Base-by-base conservation (phyloP, 371 early-diverging fungal species). In the Mucor indicus region DNA sequence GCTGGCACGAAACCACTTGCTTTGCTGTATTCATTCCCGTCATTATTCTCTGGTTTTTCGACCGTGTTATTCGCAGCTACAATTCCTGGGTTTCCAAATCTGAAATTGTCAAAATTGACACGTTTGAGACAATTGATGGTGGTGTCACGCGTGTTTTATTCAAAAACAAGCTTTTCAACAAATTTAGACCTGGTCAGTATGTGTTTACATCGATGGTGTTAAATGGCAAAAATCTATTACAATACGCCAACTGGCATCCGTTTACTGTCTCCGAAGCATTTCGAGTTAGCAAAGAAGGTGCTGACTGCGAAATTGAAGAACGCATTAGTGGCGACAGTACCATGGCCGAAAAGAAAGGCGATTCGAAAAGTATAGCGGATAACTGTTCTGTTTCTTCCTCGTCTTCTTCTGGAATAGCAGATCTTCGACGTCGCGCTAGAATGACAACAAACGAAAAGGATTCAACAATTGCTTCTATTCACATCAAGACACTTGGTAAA, bases 121-220 rank as follows among this genome's bases (percentile, higher is more conserved):
- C n/a, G n/a, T n/a, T n/a, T n/a, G 50, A 61, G 39, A 57, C 54
- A 0, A 48, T 62, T 1, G 56, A 59, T 24, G 63, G 62, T 32
- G 72, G 69, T 27, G 67, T 75, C 15, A 52, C 54, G 2, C 64
- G 67, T 12, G 58, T 71, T 11, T 44, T 71, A n/a, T 75, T 75
- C 22, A 64, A 71, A 29, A 57, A 66, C 39, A 42, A 31, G n/a
- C 41, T 44, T 6, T 20, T 63, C 13, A 25, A 43, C 11, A 39
- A 43, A 13, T 75, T 66, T 47, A 56, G 55, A 17, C 72, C 75
- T 13, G 75, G 75, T 30, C 75, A 75, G 47, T 75, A 75, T 31
- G 62, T 66, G 5, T 75, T 75, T 35, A 38, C 68, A 12, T 47
- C 75, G 0, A 41, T 75, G 31, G 64, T 59, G 9, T 48, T 51